Conservation (phyloP, 2,329 filamentous ascomycete genomes). For the Dothidotthia symphoricarpi region DNA sequence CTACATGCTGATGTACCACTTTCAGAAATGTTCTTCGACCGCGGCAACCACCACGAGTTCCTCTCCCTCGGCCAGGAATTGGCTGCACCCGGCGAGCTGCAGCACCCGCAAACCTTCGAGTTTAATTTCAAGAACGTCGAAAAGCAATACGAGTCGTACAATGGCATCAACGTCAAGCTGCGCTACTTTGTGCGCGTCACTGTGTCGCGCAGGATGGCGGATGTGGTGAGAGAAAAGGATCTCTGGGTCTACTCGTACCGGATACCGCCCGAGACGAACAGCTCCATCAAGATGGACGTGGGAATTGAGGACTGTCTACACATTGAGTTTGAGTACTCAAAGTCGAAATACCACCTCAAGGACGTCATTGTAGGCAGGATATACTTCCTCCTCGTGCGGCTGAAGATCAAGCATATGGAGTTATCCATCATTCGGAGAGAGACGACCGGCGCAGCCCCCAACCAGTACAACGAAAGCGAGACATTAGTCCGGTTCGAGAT, state of each 20-base stretch:
- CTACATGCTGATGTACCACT: slow-evolving; percentile 13
- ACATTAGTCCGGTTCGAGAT: slow-evolving; percentile 98
- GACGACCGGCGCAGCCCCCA: slow-evolving; percentile 92
- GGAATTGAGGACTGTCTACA: slow-evolving; percentile 98
- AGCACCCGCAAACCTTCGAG: slow-evolving; percentile 96
- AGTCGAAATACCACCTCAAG: slow-evolving; percentile 98
- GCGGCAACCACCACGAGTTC: slow-evolving; percentile 99
- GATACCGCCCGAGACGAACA: slow-evolving; percentile 97
- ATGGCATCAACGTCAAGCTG: slow-evolving; percentile 98
- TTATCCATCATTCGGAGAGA: slow-evolving; percentile 94
- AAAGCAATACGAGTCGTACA: slow-evolving; percentile 99
- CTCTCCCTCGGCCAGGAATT: slow-evolving; percentile 95
- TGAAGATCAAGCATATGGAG: slow-evolving; percentile 99
- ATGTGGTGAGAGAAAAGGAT: slow-evolving; percentile 98
- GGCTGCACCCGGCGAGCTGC: slow-evolving; percentile 92
- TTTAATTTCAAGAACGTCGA: slow-evolving; percentile 99
- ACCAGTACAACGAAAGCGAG: slow-evolving; percentile 99
- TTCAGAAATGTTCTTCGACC: slow-evolving; percentile 98
- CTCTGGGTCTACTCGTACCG: slow-evolving; percentile 99
- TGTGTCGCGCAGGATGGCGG: slow-evolving; percentile 93
- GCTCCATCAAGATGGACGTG: slow-evolving; percentile 99
- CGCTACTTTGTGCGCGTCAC: slow-evolving; percentile 98
- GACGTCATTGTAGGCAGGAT: slow-evolving; percentile 98
- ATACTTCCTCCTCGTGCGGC: slow-evolving; percentile 92
- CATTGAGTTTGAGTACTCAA: slow-evolving; percentile 99